phyloP scores from a whole-genome alignment of 208 protist species.

The Crithidia brevicula region DNA sequence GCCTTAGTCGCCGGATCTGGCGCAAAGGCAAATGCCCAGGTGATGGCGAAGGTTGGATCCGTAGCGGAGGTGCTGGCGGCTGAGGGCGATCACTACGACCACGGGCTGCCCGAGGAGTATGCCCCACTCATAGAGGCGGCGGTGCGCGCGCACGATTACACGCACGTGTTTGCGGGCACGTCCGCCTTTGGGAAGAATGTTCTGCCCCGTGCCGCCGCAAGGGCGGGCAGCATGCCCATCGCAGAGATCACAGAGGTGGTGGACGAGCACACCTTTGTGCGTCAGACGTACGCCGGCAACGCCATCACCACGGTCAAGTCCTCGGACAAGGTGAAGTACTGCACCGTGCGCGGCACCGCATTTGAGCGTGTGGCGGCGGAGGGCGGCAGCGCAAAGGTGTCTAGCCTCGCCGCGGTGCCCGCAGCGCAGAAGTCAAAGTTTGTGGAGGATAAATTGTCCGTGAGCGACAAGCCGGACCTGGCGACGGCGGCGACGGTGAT shows the following conservation, averaged over 20 bases:
- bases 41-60: slow-evolving; percentile 74
- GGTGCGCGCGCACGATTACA: slow-evolving; percentile 72
- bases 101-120: slow-evolving; percentile 88
- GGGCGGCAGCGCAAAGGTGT: slow-evolving; percentile 47
- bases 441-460: slow-evolving; percentile 54
- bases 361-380: slow-evolving; percentile 68
- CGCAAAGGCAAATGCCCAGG: slow-evolving; percentile 39
- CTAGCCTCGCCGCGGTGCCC: slow-evolving; percentile 43
- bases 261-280: slow-evolving; percentile 94
- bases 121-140: slow-evolving; percentile 61
- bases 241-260: slow-evolving; percentile 94
- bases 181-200: slow-evolving; percentile 96
- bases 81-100: slow-evolving; percentile 70
- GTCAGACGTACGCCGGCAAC: slow-evolving; percentile 98
- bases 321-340: slow-evolving; percentile 90
- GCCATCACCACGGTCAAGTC: slow-evolving; percentile 95
- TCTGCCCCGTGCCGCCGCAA: slow-evolving; percentile 93
- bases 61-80: slow-evolving; percentile 80
- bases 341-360: slow-evolving; percentile 95
- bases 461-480: slow-evolving; percentile 95
- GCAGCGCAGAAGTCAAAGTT: slow-evolving; percentile 48
- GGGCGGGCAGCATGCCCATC: slow-evolving; percentile 91
- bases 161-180: slow-evolving; percentile 94
- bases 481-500: slow-evolving; percentile 92
- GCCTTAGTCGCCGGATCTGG: slow-evolving; percentile 80